These are phyloP conservation scores for Gillenia trifoliata DNA, from an alignment of 306 rosid genomes.

Conservation along the genomic window DNA sequence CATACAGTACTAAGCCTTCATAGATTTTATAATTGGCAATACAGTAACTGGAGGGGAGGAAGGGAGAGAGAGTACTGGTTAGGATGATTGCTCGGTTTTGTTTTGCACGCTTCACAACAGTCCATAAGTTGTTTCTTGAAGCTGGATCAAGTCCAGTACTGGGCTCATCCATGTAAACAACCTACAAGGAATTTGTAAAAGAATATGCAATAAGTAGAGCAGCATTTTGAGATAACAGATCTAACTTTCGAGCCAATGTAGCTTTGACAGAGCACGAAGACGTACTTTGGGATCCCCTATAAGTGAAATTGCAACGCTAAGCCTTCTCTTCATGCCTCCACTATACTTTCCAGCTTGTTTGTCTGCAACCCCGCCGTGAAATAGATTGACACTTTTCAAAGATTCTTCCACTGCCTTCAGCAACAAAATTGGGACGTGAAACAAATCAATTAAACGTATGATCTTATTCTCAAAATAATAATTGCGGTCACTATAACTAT, in stretches of 20 bases:
- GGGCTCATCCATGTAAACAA: conserved; percentile 99
- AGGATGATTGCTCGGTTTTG: conserved; percentile 86
- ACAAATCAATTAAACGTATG: neutral
- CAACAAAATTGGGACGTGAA: conserved; percentile 11
- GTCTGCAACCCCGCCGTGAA: conserved; percentile 80
- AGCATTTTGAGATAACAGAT: neutral
- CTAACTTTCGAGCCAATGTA: neutral
- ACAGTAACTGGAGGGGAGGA: neutral
- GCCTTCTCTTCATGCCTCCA: conserved; percentile 99
- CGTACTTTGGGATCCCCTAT: conserved; percentile 83
- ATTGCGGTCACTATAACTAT: neutral
- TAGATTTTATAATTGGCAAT: neutral
- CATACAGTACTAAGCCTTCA: neutral
- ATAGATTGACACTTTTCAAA: conserved; percentile 69
- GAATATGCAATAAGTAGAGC: conserved; percentile 12
- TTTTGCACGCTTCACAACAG: conserved; percentile 80
- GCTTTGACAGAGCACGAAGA: conserved; percentile 7
- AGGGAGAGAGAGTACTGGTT: conserved; percentile 49
- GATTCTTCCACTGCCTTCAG: conserved; percentile 95
- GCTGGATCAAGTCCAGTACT: conserved; percentile 94
- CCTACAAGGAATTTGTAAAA: conserved; percentile 34
- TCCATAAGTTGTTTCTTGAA: conserved; percentile 88
- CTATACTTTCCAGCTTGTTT: conserved; percentile 81
- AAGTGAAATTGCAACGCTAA: conserved; percentile 90
- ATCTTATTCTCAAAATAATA: neutral